A percentile compares a stretch with the other conserved stretches of the same genome.
Evolutionary conservation across 257 asterid species (phyloP).

Genomic region (Gynochthodes officinalis): DNA sequence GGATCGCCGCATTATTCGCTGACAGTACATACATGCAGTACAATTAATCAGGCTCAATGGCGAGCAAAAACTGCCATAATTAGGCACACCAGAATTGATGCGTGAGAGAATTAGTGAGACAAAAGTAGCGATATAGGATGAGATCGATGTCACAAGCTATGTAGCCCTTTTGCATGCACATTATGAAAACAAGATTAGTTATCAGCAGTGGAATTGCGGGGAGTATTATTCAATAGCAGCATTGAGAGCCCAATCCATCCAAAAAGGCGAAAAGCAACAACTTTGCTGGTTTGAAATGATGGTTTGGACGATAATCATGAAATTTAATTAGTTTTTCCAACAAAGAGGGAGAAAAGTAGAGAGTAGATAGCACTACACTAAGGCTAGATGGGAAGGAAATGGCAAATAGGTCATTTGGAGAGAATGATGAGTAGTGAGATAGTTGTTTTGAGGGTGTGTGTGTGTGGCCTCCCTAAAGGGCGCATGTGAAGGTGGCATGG

Average conservation of each 20-base stretch:
- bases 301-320: constrained; percentile 21
- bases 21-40: too few species aligned
- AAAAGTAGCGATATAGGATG: background rate
- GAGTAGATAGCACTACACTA: too few species aligned
- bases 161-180: background rate
- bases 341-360: too few species aligned
- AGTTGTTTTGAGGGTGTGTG: constrained; percentile 20
- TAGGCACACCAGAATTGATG: background rate
- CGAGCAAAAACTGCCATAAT: background rate
- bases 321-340: constrained; percentile 33
- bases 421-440: constrained; percentile 8
- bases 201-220: background rate
- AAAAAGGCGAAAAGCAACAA: constrained; percentile 5
- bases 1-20: too few species aligned
- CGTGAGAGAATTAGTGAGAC: background rate
- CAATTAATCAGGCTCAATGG: background rate
- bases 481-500: constrained; percentile 61
- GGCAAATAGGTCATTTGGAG: constrained; percentile 30
- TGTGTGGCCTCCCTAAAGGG: constrained; percentile 51
- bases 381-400: constrained; percentile 19
- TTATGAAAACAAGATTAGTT: constrained; percentile 1
- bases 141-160: background rate
- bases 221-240: too few species aligned
- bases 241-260: constrained; percentile 19
- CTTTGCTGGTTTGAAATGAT: constrained; percentile 12